phyloP scores from a whole-genome alignment of 2,329 filamentous ascomycete genomes.

The Ophiostoma tasmaniense region DNA sequence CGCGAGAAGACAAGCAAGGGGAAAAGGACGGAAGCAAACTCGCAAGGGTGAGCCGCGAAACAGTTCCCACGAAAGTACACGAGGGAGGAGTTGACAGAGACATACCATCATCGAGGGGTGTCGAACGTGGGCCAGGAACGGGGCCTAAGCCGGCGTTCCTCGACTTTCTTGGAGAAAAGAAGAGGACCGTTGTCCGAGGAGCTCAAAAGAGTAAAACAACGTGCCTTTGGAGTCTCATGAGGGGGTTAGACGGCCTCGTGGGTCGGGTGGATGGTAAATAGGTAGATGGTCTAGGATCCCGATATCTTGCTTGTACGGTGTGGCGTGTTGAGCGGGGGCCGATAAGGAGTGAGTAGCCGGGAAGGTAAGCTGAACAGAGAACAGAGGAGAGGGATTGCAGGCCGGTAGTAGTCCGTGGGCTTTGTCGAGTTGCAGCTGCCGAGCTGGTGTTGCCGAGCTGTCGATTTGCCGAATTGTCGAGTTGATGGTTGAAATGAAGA shows the following conservation, averaged over 20 bases:
- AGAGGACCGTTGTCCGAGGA: neutral
- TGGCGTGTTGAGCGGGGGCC: neutral
- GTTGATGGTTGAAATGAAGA: neutral
- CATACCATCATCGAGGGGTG: constrained; percentile 22
- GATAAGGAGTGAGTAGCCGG: neutral
- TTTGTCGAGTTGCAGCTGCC: neutral
- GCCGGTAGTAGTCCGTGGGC: neutral
- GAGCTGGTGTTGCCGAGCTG: too few species aligned
- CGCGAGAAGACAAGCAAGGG: neutral
- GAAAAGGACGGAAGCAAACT: neutral
- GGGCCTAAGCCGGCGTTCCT: constrained; percentile 19
- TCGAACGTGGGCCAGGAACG: constrained; percentile 14
- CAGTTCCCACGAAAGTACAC: neutral
- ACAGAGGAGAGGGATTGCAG: neutral
- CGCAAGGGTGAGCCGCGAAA: neutral
- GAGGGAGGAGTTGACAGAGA: neutral
- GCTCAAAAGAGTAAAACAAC: neutral
- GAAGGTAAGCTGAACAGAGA: neutral
- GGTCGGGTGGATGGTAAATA: neutral
- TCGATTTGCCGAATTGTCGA: neutral
- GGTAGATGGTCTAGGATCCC: neutral
- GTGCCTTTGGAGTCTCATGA: constrained; percentile 5
- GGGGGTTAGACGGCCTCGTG: neutral
- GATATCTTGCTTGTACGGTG: neutral
- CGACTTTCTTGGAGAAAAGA: constrained; percentile 2